phyloP scores from a whole-genome alignment of 2,329 filamentous ascomycete genomes.

The Botrytis elliptica region DNA sequence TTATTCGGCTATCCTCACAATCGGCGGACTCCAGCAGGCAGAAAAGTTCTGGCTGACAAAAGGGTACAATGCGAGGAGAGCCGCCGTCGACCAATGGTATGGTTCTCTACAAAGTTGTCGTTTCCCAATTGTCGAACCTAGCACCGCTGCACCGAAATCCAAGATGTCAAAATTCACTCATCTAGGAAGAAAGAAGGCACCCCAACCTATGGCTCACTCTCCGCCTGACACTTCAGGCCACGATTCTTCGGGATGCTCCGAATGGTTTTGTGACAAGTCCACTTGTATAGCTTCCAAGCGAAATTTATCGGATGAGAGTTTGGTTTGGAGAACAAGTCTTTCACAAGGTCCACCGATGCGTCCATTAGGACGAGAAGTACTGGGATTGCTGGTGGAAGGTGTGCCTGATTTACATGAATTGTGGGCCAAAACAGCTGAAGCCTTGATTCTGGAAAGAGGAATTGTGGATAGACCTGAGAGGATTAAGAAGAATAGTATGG shows the following conservation, averaged over 20 bases:
- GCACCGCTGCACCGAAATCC: constrained; percentile 44
- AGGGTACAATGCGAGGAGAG: constrained; percentile 60
- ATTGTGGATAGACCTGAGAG: constrained; percentile 58
- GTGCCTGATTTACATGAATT: constrained; percentile 59
- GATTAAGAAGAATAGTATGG: constrained; percentile 62
- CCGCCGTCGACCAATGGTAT: constrained; percentile 61
- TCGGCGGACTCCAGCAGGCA: constrained; percentile 62
- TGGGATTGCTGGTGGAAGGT: constrained; percentile 52
- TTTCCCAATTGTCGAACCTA: constrained; percentile 33
- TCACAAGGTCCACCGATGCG: constrained; percentile 63
- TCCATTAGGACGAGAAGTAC: constrained; percentile 50
- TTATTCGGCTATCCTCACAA: constrained; percentile 57
- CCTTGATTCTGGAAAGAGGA: constrained; percentile 57
- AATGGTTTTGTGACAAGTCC: constrained; percentile 41
- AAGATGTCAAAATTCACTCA: constrained; percentile 49
- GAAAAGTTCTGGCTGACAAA: constrained; percentile 66
- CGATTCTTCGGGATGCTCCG: constrained; percentile 34
- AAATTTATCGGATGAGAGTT: constrained; percentile 39
- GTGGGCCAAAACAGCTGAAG: constrained; percentile 63
- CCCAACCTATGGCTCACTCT: constrained; percentile 15
- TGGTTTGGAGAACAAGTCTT: constrained; percentile 59
- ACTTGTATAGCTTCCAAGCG: constrained; percentile 32
- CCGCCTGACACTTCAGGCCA: constrained; percentile 26
- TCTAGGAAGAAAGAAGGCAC: constrained; percentile 55
- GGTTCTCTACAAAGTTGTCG: constrained; percentile 49